Evolutionary conservation across 768 basidiomycete genomes (phyloP).

Genomic region (Mycena galericulata): DNA sequence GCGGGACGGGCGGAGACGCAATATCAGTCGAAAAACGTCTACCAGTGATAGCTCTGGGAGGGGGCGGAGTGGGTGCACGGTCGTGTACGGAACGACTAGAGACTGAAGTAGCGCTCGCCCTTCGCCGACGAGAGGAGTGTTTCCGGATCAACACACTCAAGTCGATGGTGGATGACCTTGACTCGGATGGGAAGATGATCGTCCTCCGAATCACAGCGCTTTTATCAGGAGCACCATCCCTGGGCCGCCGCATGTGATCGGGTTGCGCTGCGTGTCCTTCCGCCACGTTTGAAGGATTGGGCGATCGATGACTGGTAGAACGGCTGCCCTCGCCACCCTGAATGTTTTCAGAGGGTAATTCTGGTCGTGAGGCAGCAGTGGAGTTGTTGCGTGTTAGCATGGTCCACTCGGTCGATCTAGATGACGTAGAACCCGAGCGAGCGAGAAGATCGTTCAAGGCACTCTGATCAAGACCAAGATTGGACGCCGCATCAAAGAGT

Average conservation of each 20-base stretch:
- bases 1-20: constrained; percentile 76
- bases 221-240: constrained; percentile 51
- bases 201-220: constrained; percentile 80
- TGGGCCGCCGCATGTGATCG: constrained; percentile 55
- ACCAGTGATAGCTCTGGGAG: constrained; percentile 65
- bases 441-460: constrained; percentile 78
- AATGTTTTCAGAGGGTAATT: constrained; percentile 44
- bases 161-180: constrained; percentile 67
- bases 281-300: constrained; percentile 31
- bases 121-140: constrained; percentile 68
- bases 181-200: constrained; percentile 81
- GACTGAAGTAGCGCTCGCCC: constrained; percentile 67
- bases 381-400: constrained; percentile 59
- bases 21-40: constrained; percentile 76
- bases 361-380: constrained; percentile 41
- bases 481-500: constrained; percentile 80
- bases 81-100: constrained; percentile 85
- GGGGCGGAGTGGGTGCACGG: constrained; percentile 88
- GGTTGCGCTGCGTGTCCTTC: constrained; percentile 34
- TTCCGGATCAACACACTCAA: constrained; percentile 66
- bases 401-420: constrained; percentile 63
- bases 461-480: constrained; percentile 79
- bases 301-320: constrained; percentile 27
- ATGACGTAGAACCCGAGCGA: constrained; percentile 77
- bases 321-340: constrained; percentile 13